Evolutionary conservation across 2,329 filamentous ascomycete species (phyloP).

Genomic region (Rhynchosporium secalis): DNA sequence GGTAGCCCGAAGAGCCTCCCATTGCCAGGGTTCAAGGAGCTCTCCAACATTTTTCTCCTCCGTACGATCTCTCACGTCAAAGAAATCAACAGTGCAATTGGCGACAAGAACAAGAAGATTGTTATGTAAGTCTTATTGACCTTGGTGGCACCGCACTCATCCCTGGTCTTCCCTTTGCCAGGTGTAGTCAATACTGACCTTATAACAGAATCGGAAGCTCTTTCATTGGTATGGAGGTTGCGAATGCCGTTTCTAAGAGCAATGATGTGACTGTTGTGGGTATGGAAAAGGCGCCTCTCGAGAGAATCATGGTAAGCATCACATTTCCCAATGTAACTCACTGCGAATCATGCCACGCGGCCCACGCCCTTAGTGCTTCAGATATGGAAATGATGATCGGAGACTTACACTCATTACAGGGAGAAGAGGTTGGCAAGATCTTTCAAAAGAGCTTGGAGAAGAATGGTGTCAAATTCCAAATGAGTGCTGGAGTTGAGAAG

Average conservation of each 20-base stretch:
- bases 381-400: not conserved
- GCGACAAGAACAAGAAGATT: slow-evolving; percentile 84
- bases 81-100: slow-evolving; percentile 75
- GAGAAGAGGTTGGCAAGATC: slow-evolving; percentile 74
- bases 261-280: slow-evolving; percentile 87
- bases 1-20: slow-evolving; percentile 76
- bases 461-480: slow-evolving; percentile 84
- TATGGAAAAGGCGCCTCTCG: slow-evolving; percentile 82
- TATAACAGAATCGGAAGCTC: slow-evolving; percentile 68
- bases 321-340: not conserved
- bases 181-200: not conserved
- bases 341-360: no score
- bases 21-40: slow-evolving; percentile 79
- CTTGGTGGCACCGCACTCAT: slow-evolving; percentile 95
- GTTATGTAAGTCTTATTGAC: slow-evolving; percentile 54
- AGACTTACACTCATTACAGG: slow-evolving; percentile 40
- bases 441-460: slow-evolving; percentile 79
- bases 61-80: slow-evolving; percentile 76
- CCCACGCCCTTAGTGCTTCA: not conserved
- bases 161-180: slow-evolving; percentile 85
- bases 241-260: slow-evolving; percentile 74
- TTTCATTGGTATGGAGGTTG: slow-evolving; percentile 98
- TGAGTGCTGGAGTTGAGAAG: slow-evolving; percentile 79
- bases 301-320: slow-evolving; percentile 59
- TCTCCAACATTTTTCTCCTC: slow-evolving; percentile 85